Evolutionary conservation across 768 basidiomycete species (phyloP), one percentile per base, ranked within the genome.

Genomic region (Gyrodon lividus): DNA sequence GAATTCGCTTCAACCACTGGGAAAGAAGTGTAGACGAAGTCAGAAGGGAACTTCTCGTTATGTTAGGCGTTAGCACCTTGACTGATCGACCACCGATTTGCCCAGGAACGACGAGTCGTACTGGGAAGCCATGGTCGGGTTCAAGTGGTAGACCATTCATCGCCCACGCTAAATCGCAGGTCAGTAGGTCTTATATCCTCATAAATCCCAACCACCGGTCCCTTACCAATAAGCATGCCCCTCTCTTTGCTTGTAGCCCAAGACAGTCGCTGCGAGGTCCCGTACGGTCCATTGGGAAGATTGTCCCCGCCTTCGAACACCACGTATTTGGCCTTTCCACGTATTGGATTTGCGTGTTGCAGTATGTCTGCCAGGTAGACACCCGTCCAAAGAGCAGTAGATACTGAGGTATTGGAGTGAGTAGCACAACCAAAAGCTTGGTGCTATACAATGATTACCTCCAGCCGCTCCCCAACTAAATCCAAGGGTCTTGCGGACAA

Each of bases 81-180:
- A 82, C 79, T 23, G 74, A 77, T 23, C 80, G 70, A 4, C 82
- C 84, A 22, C 84, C 84, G 39, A 86, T 84, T 48, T 82, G 78
- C 4, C 80, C 80, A 0, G 84, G 83, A 0, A 86, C 72, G 52
- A 86, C 71, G 5, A 84, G 63, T n/a, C 84, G 74, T n/a, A 86
- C 59, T 0, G 84, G 84, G 56, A 75, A 83, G 10, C 84, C 84
- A 52, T 87, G 84, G 56, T 86, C 84, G 5, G 82, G 82, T 41
- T 77, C 75, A 7, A 86, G 63, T 57, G 77, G 74, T 20, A 76
- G 63, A 2, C 83, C 83, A 50, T 84, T 84, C 82, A 84, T 83
- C 13, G 72, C 76, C 80, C 81, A 77, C 6, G 73, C 73, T 66
- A 16, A 34, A 10, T n/a, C 9, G 24, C 14, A 1, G 22, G 31